A percentile compares a stretch with the other conserved stretches of the same genome.
phyloP scores from a whole-genome alignment of 2,329 filamentous ascomycete genomes.

The Aspergillus eucalypticola region DNA sequence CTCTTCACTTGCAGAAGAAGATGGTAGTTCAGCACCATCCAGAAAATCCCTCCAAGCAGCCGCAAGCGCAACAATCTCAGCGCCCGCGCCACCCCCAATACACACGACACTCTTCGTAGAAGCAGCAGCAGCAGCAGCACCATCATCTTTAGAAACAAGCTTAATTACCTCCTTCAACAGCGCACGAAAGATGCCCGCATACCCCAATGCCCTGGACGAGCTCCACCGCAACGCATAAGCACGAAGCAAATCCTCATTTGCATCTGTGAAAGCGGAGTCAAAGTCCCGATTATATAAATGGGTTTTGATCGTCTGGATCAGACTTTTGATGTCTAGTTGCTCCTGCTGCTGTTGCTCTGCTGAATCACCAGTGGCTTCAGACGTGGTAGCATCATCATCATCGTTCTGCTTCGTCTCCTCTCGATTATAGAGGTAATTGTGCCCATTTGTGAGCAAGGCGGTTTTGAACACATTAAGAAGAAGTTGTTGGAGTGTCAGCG shows the following conservation, averaged over 20 bases:
- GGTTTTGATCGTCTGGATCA: constrained; percentile 79
- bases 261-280: constrained; percentile 67
- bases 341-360: background rate
- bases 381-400: background rate
- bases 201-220: constrained; percentile 79
- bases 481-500: constrained; percentile 63
- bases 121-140: background rate
- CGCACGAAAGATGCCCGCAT: constrained; percentile 61
- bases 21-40: constrained; percentile 4
- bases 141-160: background rate
- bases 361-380: too few relatives aligned
- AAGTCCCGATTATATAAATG: constrained; percentile 88
- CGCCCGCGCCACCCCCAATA: constrained; percentile 66
- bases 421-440: background rate
- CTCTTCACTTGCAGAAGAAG: background rate
- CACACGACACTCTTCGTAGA: constrained; percentile 49
- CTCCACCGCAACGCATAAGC: constrained; percentile 92
- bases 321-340: constrained; percentile 43
- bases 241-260: constrained; percentile 67
- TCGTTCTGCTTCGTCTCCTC: background rate
- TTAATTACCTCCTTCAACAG: constrained; percentile 30
- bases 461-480: constrained; percentile 72
- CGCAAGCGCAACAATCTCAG: constrained; percentile 66
- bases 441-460: constrained; percentile 58
- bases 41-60: constrained; percentile 50